phyloP scores from a whole-genome alignment of 768 basidiomycete genomes.

The Auricularia sp. region DNA sequence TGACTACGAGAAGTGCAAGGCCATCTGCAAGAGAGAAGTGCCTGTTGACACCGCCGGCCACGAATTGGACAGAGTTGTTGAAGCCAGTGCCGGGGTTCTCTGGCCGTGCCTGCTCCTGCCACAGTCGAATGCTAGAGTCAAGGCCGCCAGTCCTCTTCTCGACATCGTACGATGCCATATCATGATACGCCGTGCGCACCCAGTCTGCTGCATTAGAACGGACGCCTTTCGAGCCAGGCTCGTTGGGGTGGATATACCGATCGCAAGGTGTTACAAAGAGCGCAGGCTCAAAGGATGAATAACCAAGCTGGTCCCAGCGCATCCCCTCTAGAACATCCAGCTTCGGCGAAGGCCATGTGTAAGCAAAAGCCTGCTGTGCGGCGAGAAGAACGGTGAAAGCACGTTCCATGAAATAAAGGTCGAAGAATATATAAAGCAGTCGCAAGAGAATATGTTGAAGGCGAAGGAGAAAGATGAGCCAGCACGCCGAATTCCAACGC shows the following conservation, averaged over 20 bases:
- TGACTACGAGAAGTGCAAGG: slow-evolving; percentile 30
- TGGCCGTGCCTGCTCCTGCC: slow-evolving; percentile 27
- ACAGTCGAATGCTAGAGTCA: slow-evolving; percentile 40
- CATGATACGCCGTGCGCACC: slow-evolving; percentile 31
- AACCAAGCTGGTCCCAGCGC: slow-evolving; percentile 1
- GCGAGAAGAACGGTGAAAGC: background rate
- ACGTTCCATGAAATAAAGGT: background rate
- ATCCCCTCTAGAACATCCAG: background rate
- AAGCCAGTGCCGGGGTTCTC: slow-evolving; percentile 29
- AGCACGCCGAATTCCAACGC: no score
- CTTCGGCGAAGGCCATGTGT: background rate
- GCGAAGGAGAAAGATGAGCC: no score
- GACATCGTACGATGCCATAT: slow-evolving; percentile 38
- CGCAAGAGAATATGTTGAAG: no score
- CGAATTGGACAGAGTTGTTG: background rate
- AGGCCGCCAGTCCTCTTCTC: slow-evolving; percentile 39
- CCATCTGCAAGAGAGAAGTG: slow-evolving; percentile 32
- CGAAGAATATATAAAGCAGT: no score
- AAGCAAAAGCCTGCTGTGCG: background rate
- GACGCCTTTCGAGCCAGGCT: background rate
- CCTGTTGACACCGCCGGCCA: background rate
- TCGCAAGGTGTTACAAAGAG: background rate
- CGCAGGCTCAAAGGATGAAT: background rate
- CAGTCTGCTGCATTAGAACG: background rate
- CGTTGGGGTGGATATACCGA: background rate